Evolutionary conservation across 148 eudicot genomes (phyloP).

Genomic region (Rhododendron kiyosumense): DNA sequence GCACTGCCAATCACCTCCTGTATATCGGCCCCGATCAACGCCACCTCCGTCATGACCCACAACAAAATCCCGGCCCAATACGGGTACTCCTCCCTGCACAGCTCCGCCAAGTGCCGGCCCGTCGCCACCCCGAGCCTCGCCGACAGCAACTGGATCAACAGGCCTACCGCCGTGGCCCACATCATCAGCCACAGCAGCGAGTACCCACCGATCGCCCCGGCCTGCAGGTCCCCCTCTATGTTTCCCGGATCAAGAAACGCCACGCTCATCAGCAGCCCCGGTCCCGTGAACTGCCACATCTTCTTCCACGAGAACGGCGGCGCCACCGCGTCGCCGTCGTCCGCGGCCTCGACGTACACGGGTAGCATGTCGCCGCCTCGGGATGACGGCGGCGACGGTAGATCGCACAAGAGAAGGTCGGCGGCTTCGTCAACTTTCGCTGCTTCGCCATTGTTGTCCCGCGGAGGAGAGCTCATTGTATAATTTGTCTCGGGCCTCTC

Average conservation of each 20-base stretch:
- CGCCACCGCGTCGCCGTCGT: neutral
- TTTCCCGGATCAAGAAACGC: slow-evolving; percentile 54
- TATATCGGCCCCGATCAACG: slow-evolving; percentile 49
- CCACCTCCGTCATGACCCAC: slow-evolving; percentile 56
- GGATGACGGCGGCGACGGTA: neutral
- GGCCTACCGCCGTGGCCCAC: slow-evolving; percentile 53
- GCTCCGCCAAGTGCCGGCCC: slow-evolving; percentile 50
- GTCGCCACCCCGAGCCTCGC: slow-evolving; percentile 49
- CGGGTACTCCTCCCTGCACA: slow-evolving; percentile 49
- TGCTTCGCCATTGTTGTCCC: neutral
- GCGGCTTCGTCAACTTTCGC: neutral
- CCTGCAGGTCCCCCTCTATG: slow-evolving; percentile 44
- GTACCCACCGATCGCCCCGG: slow-evolving; percentile 50
- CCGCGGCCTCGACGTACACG: slow-evolving; percentile 5
- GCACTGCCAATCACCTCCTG: slow-evolving; percentile 59
- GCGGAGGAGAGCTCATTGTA: slow-evolving; percentile 10
- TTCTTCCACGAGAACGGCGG: slow-evolving; percentile 43
- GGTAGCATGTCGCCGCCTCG: neutral
- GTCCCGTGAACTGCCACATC: slow-evolving; percentile 48
- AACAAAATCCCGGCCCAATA: slow-evolving; percentile 40
- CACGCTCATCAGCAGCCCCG: slow-evolving; percentile 49
- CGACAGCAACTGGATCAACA: slow-evolving; percentile 46
- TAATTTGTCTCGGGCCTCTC: too few relatives aligned
- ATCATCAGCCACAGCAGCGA: slow-evolving; percentile 43
- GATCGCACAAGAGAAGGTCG: slow-evolving; percentile 1